A percentile compares a stretch with the other conserved stretches of the same genome.
Evolutionary conservation across 164 flowering plant species (phyloP).

Genomic region (Warburgia ugandensis): DNA sequence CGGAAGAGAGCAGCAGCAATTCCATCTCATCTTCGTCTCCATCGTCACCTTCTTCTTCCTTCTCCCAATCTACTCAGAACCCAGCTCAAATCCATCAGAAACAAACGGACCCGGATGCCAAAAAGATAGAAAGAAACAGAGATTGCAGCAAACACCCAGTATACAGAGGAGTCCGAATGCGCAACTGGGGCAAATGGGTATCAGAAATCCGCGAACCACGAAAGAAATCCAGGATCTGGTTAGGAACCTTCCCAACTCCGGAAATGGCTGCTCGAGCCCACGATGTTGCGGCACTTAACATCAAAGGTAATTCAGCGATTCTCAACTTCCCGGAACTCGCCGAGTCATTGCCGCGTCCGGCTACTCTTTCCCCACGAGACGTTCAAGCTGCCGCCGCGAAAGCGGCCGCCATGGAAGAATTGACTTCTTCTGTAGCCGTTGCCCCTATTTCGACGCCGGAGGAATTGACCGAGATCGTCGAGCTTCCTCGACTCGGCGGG

Average conservation of each 20-base stretch:
- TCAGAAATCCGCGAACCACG: slow-evolving; percentile 87
- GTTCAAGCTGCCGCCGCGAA: slow-evolving; percentile 67
- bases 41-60: slow-evolving; percentile 14
- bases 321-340: slow-evolving; percentile 75
- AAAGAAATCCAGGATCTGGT: slow-evolving; percentile 86
- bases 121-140: slow-evolving; percentile 18
- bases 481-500: slow-evolving; percentile 42
- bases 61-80: slow-evolving; percentile 4
- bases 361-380: slow-evolving; percentile 44
- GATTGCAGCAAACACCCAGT: slow-evolving; percentile 47
- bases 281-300: slow-evolving; percentile 65
- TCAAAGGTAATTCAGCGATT: slow-evolving; percentile 61
- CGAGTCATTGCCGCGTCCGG: slow-evolving; percentile 50
- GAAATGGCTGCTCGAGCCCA: slow-evolving; percentile 95
- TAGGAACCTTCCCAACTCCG: slow-evolving; percentile 68
- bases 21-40: slow-evolving; percentile 24
- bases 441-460: slow-evolving; percentile 22
- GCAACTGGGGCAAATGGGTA: slow-evolving; percentile 92
- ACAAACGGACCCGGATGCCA: not conserved
- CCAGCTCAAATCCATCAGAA: not conserved
- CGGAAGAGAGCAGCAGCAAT: slow-evolving; percentile 35
- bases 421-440: slow-evolving; percentile 10
- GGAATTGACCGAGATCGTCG: slow-evolving; percentile 55
- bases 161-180: slow-evolving; percentile 72
- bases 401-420: slow-evolving; percentile 62